A percentile compares a stretch with the other conserved stretches of the same genome.
These are phyloP conservation scores for Aspergillus sp. DNA, from an alignment of 2,329 filamentous ascomycete species.

Conservation along the genomic window DNA sequence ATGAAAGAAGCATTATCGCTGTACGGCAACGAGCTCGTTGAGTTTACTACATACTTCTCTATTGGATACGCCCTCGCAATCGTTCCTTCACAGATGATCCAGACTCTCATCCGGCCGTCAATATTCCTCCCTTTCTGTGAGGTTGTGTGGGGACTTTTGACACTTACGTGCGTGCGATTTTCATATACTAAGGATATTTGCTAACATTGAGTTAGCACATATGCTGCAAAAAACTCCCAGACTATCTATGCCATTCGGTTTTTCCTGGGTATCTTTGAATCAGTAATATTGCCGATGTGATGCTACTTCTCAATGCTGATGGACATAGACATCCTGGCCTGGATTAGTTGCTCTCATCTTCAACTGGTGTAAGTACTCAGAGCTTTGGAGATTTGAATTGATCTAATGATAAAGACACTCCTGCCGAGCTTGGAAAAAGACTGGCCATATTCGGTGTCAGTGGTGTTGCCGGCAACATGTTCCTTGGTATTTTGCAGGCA, in stretches of 20 bases:
- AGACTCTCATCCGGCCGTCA: constrained; percentile 25
- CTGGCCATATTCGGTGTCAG: constrained; percentile 25
- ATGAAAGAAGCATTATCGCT: constrained; percentile 46
- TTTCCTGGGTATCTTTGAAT: constrained; percentile 42
- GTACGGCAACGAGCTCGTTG: constrained; percentile 47
- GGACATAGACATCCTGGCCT: constrained; percentile 32
- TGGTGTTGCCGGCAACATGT: constrained; percentile 23
- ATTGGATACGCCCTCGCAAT: constrained; percentile 45
- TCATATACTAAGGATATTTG: not conserved
- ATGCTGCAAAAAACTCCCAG: constrained; percentile 34
- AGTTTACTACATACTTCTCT: constrained; percentile 50
- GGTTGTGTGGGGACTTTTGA: constrained; percentile 33
- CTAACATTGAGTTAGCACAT: not conserved
- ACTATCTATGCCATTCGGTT: constrained; percentile 44
- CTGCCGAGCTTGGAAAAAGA: constrained; percentile 20
- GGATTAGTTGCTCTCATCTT: constrained; percentile 31
- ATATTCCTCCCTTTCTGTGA: constrained; percentile 27
- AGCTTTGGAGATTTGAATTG: not conserved
- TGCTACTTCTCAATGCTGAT: not conserved
- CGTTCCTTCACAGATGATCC: constrained; percentile 24
- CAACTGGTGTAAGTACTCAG: constrained; percentile 23
- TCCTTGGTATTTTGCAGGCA: constrained; percentile 24
- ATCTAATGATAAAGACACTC: constrained; percentile 7
- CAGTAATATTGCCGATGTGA: constrained; percentile 17
- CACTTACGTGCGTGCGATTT: constrained; percentile 21